Conservation (phyloP, 83 land plant genomes). For the Diphasiastrum complanatum region DNA sequence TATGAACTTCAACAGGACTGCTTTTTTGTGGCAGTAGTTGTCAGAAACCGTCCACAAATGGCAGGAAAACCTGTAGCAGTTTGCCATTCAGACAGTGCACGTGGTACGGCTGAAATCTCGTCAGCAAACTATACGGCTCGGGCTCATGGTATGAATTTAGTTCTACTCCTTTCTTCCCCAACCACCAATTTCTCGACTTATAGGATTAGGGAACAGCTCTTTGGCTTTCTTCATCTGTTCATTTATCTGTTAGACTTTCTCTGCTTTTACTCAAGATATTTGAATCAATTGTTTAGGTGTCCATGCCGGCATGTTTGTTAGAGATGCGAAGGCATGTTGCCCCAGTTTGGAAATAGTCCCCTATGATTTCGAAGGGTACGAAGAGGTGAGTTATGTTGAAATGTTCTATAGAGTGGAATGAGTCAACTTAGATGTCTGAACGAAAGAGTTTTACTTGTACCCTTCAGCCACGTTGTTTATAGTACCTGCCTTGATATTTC, state of each 20-base stretch:
- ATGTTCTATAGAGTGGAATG: background rate
- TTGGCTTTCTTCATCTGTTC: background rate
- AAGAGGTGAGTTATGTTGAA: constrained; percentile 48
- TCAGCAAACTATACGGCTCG: constrained; percentile 98
- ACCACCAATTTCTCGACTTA: background rate
- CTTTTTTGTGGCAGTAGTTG: constrained; percentile 88
- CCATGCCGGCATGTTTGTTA: constrained; percentile 94
- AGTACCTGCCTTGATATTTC: too few relatives aligned
- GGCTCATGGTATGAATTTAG: constrained; percentile 51
- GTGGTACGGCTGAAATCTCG: constrained; percentile 96
- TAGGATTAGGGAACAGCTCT: background rate
- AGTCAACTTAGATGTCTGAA: too few relatives aligned
- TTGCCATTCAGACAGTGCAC: constrained; percentile 85
- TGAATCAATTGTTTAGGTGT: constrained; percentile 45
- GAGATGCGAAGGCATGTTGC: constrained; percentile 84
- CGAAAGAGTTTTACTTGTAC: too few relatives aligned
- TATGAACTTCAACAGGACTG: constrained; percentile 79
- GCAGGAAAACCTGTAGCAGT: constrained; percentile 85
- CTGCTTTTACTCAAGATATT: background rate
- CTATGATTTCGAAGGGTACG: constrained; percentile 85
- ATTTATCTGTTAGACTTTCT: background rate
- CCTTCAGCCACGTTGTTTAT: too few relatives aligned
- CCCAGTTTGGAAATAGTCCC: constrained; percentile 77
- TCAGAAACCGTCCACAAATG: constrained; percentile 66
- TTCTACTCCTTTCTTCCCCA: too few relatives aligned